Evolutionary conservation across 768 basidiomycete genomes (phyloP), one percentile per base, ranked within the genome.

Genomic region (Leccinum obscurum): DNA sequence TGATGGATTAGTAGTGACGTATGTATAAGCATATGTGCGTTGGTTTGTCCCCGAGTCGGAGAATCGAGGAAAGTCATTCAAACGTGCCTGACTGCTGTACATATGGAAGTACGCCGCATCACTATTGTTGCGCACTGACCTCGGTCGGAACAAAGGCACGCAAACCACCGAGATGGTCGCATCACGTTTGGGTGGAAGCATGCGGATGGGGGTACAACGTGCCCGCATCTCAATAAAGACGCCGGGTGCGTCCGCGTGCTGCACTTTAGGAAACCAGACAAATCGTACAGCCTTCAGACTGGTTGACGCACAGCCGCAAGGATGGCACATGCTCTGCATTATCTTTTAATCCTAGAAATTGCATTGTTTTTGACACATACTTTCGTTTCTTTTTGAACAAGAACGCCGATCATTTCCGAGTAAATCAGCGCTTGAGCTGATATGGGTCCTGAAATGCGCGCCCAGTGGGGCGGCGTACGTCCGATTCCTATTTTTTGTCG

Each of bases 401-500:
- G 26, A 34, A 53, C 3, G 62, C 51, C 55, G 48, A 68, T 67
- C 63, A 39, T 52, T 54, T 54, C 64, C 32, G 44, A 24, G 44
- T 59, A 56, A 56, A 55, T 51, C 39, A 37, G 50, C 50, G 50
- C 50, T 51, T 28, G 14, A 28, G 26, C 34, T 28, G 44, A 57
- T 60, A 53, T 63, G 37, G 56, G 53, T 17, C 50, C 30, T 46
- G 4, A 37, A 46, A 44, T 14, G 49, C 37, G 39, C 24, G 14
- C 6, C 30, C 41, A 32, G 48, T 24, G 32, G 61, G 59, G 50
- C 59, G 67, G 54, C 17, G 56, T 66, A 49, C 24, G 52, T 35
- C 22, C 52, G 52, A 20, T 55, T 15, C 30, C 39, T 50, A 56
- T 55, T 41, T 52, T 58, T 46, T 39, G 24, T n/a, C n/a, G n/a